Evolutionary conservation across 164 flowering plant genomes (phyloP).

Genomic region (Vitis rotundifolia): DNA sequence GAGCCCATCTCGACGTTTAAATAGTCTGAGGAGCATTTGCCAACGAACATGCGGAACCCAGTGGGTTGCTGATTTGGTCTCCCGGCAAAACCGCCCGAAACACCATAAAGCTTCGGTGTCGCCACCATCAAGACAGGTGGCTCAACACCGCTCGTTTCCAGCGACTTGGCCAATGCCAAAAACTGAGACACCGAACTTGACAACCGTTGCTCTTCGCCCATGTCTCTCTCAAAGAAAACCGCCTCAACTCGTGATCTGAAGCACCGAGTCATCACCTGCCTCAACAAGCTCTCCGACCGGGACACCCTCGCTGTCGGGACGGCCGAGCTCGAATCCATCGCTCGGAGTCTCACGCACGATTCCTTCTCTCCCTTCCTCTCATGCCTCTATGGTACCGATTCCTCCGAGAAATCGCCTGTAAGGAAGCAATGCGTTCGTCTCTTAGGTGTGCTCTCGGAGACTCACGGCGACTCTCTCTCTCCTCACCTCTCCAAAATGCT

Average conservation of each 20-base stretch:
- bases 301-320: slow-evolving; percentile 76
- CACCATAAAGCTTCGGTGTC: neutral
- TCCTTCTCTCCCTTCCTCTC: slow-evolving; percentile 61
- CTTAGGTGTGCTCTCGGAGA: slow-evolving; percentile 51
- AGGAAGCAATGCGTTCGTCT: slow-evolving; percentile 69
- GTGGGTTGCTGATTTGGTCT: neutral
- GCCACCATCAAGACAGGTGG: neutral
- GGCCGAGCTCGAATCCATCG: slow-evolving; percentile 75
- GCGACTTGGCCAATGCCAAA: neutral
- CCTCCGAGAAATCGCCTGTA: slow-evolving; percentile 66
- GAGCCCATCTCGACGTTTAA: no score
- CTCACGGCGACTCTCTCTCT: slow-evolving; percentile 62
- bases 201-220: neutral
- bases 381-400: slow-evolving; percentile 73
- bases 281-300: slow-evolving; percentile 85
- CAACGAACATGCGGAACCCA: neutral
- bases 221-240: slow-evolving; percentile 1
- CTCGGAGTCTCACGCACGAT: slow-evolving; percentile 45
- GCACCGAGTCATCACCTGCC: slow-evolving; percentile 62
- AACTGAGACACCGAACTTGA: neutral
- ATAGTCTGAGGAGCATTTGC: neutral
- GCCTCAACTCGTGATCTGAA: slow-evolving; percentile 52
- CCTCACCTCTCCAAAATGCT: slow-evolving; percentile 69
- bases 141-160: no score
- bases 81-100: neutral